These are phyloP conservation scores for Fusarium sambucinum DNA, from an alignment of 2,329 filamentous ascomycete genomes.

Conservation along the genomic window DNA sequence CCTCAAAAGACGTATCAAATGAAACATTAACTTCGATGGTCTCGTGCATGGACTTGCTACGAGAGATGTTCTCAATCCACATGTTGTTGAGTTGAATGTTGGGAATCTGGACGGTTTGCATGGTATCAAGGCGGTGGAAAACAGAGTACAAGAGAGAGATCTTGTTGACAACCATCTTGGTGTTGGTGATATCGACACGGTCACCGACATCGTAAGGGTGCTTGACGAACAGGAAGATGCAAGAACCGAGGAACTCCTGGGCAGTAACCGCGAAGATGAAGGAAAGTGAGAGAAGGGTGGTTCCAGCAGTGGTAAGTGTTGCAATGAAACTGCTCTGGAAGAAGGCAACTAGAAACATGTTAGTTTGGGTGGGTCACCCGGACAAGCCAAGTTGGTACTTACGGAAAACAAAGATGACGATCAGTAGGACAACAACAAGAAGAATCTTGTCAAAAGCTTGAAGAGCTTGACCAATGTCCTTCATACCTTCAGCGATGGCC, in stretches of 20 bases:
- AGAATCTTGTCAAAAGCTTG: conserved; percentile 90
- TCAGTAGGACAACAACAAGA: conserved; percentile 81
- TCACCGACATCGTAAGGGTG: conserved; percentile 97
- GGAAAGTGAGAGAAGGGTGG: conserved; percentile 91
- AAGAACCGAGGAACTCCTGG: conserved; percentile 96
- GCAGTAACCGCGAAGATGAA: conserved; percentile 94
- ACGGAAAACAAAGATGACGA: conserved; percentile 86
- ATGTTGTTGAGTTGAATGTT: conserved; percentile 92
- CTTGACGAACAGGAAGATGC: conserved; percentile 99
- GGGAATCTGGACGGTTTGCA: conserved; percentile 83
- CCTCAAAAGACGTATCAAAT: conserved; percentile 89
- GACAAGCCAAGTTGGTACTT: conserved; percentile 52
- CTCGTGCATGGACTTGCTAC: conserved; percentile 93
- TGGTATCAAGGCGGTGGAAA: conserved; percentile 84
- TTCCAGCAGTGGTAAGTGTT: conserved; percentile 89
- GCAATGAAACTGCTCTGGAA: conserved; percentile 88
- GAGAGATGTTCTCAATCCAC: conserved; percentile 96
- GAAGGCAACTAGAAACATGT: conserved; percentile 73
- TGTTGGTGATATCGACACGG: conserved; percentile 81
- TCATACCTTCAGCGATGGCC: conserved; percentile 91
- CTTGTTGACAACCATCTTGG: conserved; percentile 86
- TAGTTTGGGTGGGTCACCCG: conserved; percentile 10
- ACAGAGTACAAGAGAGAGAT: conserved; percentile 95
- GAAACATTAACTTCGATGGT: conserved; percentile 82
- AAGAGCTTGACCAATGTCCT: conserved; percentile 96